Evolutionary conservation across 208 protist genomes (phyloP), one percentile per base, ranked within the genome.

Genomic region (Blastocrithidia nonstop): DNA sequence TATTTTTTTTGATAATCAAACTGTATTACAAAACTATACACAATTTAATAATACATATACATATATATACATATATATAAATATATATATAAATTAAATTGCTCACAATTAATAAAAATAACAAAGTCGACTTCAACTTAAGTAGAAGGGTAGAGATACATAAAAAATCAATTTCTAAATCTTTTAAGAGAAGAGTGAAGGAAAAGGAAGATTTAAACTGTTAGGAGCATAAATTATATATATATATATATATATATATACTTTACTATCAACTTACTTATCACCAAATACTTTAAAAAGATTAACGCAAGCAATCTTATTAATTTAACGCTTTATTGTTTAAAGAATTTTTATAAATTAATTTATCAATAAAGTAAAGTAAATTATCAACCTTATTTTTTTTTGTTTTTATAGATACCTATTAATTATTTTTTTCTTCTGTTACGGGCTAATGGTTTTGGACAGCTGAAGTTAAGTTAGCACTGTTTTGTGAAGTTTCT

Each of bases 1-100:
- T 6, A 29, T 36, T 7, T 11, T 42, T 24, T 15, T 4, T 1
- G 4, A 32, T 36, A 13, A 42, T 36, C 7, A 42, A 42, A 22
- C 25, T 16, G 29, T 35, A 35, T n/a, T 13, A 42, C 2, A 42
- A 4, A 42, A 42, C 25, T 24, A 37, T 1, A 1, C 13, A 29
- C 6, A 5, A 11, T 42, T 36, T 42, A 42, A 15, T 36, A 29
- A 42, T 1, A 11, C 2, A 40, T 40, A 40, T 6, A 11, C 25
- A 40, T 5, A 8, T 40, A 40, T 39, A 39, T 39, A 39, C 29
- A 35, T n/a, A n/a, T n/a, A n/a, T n/a, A n/a, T n/a, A n/a, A n/a
- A n/a, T n/a, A n/a, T n/a, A n/a, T 35, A 35, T 35, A 35, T 35
- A 35, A 13, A n/a, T 35, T 24, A 24, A 24, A 7, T 2, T 6